Base-by-base conservation (phyloP, 352 stramenopile genomes). In the Blastocystis sp. region DNA sequence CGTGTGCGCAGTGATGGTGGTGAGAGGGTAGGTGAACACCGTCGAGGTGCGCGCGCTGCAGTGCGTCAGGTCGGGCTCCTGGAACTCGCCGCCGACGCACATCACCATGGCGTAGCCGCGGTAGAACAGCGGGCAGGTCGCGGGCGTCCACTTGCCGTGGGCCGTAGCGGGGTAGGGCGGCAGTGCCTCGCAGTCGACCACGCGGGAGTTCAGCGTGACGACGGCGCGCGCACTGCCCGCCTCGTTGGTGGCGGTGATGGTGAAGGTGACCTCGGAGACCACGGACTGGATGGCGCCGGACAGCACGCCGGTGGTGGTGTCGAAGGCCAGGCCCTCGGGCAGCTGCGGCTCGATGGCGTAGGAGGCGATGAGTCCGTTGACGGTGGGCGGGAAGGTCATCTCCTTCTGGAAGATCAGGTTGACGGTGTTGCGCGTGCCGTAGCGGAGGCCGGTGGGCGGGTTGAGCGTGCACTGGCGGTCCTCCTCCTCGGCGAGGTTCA, bases 1-100 rank as follows among this genome's bases (percentile, higher is more conserved):
- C 3, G 71, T 81, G 21, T 43, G 42, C 6, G n/a, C 38, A 3
- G 48, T 45, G 3, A 66, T 17, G n/a, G 42, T 17, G 48, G 6
- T 81, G 7, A 81, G 14, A 19, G 48, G 28, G 60, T 66, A 81
- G 11, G 48, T 45, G 71, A 81, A 81, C 48, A 68, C n/a, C 21
- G 60, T 28, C 0, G 60, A 28, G 17, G 11, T 2, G 66, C 45
- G 71, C 6, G 66, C 64, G 3, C 45, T 42, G 43, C 71, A 81
- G 24, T 63, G 17, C 19, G 54, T 65, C 2, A 64, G 6, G 28
- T 81, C 71, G 28, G 17, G 48, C 24, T 79, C 69, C 24, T 40
- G 2, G 57, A 81, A 81, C 6, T 34, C 38, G 19, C 71, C 71
- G 38, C 3, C 48, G 66, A 81, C 66, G 43, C 71, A 81, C 3